Percentiles rank a stretch among this genome's conserved stretches.
These are phyloP conservation scores for Endogone sp. DNA, from an alignment of 192 early-diverging fungal genomes.

Conservation along the genomic window DNA sequence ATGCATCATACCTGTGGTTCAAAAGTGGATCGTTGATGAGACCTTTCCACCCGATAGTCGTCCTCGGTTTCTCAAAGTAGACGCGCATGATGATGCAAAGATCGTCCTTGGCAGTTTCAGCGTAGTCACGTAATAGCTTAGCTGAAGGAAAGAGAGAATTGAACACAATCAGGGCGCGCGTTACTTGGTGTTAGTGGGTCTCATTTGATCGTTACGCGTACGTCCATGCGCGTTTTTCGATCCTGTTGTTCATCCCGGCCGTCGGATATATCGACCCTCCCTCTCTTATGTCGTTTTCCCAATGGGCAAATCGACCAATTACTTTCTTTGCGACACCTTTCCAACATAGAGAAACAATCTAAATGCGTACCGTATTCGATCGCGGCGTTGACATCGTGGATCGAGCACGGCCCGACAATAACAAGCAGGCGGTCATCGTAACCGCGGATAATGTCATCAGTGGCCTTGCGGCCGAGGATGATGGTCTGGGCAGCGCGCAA, in stretches of 20 bases:
- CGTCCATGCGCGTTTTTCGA: neutral
- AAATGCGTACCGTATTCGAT: slow-evolving; percentile 73
- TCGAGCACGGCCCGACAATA: slow-evolving; percentile 84
- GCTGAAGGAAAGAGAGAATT: slow-evolving; percentile 41
- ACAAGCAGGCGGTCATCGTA: slow-evolving; percentile 77
- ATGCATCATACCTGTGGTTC: slow-evolving; percentile 47
- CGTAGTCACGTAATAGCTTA: slow-evolving; percentile 52
- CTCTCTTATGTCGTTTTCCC: too few species aligned
- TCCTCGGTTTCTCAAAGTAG: slow-evolving; percentile 86
- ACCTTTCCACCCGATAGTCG: slow-evolving; percentile 92
- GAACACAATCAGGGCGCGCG: neutral
- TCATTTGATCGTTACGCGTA: too few species aligned
- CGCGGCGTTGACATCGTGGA: slow-evolving; percentile 75
- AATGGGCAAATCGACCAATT: too few species aligned
- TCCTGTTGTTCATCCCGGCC: neutral
- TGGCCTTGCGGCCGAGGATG: slow-evolving; percentile 56
- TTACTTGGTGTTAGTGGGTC: too few species aligned
- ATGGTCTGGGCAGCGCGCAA: slow-evolving; percentile 73
- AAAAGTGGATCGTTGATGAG: slow-evolving; percentile 80
- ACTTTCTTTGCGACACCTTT: too few species aligned
- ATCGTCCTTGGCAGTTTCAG: slow-evolving; percentile 51
- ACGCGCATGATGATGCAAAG: slow-evolving; percentile 78
- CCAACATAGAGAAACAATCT: too few species aligned
- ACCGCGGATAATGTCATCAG: slow-evolving; percentile 64
- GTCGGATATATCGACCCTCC: too few species aligned